phyloP scores from a whole-genome alignment of 2,329 filamentous ascomycete species.

The Fonsecaea multimorphosa region DNA sequence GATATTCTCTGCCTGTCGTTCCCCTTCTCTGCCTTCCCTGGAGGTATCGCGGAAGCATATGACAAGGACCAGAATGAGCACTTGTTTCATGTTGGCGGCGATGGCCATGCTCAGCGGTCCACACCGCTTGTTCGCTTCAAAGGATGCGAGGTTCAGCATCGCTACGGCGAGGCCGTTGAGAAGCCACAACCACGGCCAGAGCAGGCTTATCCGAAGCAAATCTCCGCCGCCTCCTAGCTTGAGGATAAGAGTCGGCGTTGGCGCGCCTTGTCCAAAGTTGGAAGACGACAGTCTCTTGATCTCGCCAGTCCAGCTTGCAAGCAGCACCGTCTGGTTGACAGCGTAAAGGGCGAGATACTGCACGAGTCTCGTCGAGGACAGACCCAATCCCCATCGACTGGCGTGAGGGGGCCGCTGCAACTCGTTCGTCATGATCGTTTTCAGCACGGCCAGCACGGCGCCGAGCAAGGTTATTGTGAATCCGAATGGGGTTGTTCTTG shows the following conservation, averaged over 20 bases:
- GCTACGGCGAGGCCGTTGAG: constrained; percentile 18
- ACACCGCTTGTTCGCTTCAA: constrained; percentile 28
- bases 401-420: constrained; percentile 13
- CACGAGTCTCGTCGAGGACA: constrained; percentile 19
- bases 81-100: constrained; percentile 29
- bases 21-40: not conserved
- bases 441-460: constrained; percentile 24
- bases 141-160: constrained; percentile 27
- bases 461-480: constrained; percentile 8
- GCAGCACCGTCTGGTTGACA: constrained; percentile 15
- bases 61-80: constrained; percentile 17
- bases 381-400: constrained; percentile 9
- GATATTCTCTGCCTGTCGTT: not conserved
- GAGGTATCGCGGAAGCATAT: not conserved
- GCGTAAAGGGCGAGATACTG: constrained; percentile 22
- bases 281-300: not conserved
- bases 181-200: constrained; percentile 6
- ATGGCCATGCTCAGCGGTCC: constrained; percentile 27
- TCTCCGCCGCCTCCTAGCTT: not conserved
- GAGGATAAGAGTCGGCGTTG: not conserved
- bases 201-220: not conserved
- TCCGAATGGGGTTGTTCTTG: constrained; percentile 3
- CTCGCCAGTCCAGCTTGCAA: constrained; percentile 24
- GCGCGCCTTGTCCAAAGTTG: not conserved
- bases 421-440: constrained; percentile 20